Conservation (phyloP, 2,329 filamentous ascomycete species). For the Xylariaceae sp. region DNA sequence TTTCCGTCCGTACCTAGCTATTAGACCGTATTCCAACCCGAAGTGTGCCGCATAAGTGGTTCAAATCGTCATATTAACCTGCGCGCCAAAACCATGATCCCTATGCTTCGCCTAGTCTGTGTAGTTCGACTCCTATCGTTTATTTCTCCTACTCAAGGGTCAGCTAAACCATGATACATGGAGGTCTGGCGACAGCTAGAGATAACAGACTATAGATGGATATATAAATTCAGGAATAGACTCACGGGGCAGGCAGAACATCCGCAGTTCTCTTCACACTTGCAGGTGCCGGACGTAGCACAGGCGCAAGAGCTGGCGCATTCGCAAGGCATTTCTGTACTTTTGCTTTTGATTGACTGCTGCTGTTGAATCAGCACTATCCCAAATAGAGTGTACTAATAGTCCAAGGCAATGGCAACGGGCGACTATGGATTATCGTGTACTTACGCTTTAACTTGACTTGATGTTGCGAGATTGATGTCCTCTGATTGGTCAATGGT, state of each 20-base stretch:
- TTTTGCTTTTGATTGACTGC: slow-evolving; percentile 1
- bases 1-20: no score
- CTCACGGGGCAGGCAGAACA: slow-evolving; percentile 41
- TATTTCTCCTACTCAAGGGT: slow-evolving; percentile 16
- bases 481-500: slow-evolving; percentile 30
- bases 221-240: not conserved
- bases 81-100: no score
- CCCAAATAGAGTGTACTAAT: no score
- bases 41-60: no score
- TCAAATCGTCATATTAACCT: no score
- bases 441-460: slow-evolving; percentile 9
- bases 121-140: not conserved
- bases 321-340: slow-evolving; percentile 36
- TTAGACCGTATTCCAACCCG: no score
- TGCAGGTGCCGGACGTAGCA: slow-evolving; percentile 36
- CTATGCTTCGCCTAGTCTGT: no score
- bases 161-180: no score
- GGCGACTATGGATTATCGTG: not conserved
- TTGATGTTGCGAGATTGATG: slow-evolving; percentile 6
- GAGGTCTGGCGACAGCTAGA: not conserved
- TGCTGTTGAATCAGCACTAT: not conserved
- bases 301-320: slow-evolving; percentile 40
- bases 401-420: not conserved
- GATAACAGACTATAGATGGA: not conserved
- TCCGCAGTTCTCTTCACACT: slow-evolving; percentile 39